Conservation (phyloP, 345 rosid genomes). For the Populus deltoides region DNA sequence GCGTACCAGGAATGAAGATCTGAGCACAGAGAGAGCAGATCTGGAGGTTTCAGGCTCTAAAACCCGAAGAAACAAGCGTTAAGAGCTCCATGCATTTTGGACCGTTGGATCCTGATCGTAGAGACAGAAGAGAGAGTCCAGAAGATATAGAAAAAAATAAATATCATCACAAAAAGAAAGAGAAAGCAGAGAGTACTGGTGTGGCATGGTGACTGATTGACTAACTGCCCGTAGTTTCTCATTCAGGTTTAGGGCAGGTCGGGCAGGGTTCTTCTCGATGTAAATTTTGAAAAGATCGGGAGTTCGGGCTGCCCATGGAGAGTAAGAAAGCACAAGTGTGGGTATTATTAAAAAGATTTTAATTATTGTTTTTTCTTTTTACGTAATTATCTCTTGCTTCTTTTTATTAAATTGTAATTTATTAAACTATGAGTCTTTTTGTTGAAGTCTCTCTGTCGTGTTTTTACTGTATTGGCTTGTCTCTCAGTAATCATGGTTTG, state of each 20-base stretch:
- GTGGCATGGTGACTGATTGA: slow-evolving; percentile 12
- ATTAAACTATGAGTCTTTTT: not conserved
- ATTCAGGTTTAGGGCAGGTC: slow-evolving; percentile 30
- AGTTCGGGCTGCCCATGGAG: slow-evolving; percentile 31
- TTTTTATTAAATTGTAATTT: not conserved
- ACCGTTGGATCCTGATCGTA: slow-evolving; percentile 63
- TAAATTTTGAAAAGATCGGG: slow-evolving; percentile 7
- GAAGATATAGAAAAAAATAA: slow-evolving; percentile 34
- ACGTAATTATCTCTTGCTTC: not conserved
- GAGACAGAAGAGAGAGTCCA: slow-evolving; percentile 23
- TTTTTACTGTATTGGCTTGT: not conserved
- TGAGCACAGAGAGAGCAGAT: slow-evolving; percentile 36
- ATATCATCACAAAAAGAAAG: slow-evolving; percentile 16
- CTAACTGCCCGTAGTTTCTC: slow-evolving; percentile 44
- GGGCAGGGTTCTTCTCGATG: slow-evolving; percentile 18
- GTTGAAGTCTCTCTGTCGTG: not conserved
- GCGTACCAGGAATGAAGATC: slow-evolving; percentile 44
- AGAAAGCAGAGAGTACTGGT: slow-evolving; percentile 25
- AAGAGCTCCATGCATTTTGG: slow-evolving; percentile 37
- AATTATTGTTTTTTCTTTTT: not conserved
- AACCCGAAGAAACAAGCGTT: slow-evolving; percentile 29
- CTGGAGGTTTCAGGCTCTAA: slow-evolving; percentile 42
- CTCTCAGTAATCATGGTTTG: not conserved
- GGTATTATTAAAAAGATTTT: not conserved
- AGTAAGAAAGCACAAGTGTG: slow-evolving; percentile 22